phyloP scores from a whole-genome alignment of 257 asterid genomes.

The Rauvolfia tetraphylla region DNA sequence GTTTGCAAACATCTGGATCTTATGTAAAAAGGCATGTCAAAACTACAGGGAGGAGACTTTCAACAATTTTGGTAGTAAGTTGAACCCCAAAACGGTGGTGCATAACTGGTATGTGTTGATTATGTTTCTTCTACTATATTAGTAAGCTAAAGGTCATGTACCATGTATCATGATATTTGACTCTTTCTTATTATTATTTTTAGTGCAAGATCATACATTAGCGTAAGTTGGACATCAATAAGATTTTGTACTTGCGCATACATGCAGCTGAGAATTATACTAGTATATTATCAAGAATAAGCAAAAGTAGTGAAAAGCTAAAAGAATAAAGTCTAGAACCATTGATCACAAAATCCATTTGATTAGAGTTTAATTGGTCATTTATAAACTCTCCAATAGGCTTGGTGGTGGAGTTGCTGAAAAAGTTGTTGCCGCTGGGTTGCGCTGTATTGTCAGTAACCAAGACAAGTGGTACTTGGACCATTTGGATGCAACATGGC shows the following conservation, averaged over 20 bases:
- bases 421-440: conserved; percentile 61
- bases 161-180: background rate
- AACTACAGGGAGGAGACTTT: conserved; percentile 90
- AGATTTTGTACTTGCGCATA: background rate
- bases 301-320: background rate
- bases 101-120: conserved; percentile 69
- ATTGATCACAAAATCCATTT: background rate
- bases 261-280: background rate
- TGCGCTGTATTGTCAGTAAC: conserved; percentile 90
- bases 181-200: too few relatives aligned
- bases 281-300: background rate
- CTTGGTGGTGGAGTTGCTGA: conserved; percentile 80
- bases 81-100: conserved; percentile 75
- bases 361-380: background rate
- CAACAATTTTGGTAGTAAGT: conserved; percentile 76
- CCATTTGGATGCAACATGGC: conserved; percentile 75
- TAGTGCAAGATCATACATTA: background rate
- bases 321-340: background rate
- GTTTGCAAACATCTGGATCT: background rate
- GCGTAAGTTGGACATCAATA: too few relatives aligned
- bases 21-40: conserved; percentile 7
- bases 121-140: background rate
- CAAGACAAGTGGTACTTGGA: conserved; percentile 95
- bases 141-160: background rate
- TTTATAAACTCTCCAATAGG: conserved; percentile 34